Base-by-base conservation (phyloP, 2,329 filamentous ascomycete genomes). In the Paecilomyces variotii region DNA sequence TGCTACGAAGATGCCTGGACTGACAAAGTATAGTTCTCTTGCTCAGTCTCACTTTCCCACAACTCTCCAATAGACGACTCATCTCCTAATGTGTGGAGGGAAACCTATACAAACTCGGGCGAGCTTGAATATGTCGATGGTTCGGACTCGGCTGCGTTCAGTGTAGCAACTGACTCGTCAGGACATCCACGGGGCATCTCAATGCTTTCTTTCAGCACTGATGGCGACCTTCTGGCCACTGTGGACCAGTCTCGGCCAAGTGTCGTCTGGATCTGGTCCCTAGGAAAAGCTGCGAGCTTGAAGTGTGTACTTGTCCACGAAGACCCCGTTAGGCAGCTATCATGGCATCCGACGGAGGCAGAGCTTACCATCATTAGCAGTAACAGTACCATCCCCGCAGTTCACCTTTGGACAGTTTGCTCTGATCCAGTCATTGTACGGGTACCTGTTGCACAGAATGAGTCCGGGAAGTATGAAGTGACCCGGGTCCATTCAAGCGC, bases 251-350 rank as follows among this genome's bases (percentile, higher is more conserved):
- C 67, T 25, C 69, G 72, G 6, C 72, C 76, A 12, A 76, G 77
- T 57, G 74, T 78, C 19, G 69, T 76, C 24, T 79, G 77, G 76
- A 73, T 79, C 59, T 79, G 77, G 76, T 70, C 71, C 4, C 54
- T 77, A 54, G 65, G 70, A 34, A 58, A 54, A 3, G 63, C 66
- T 0, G 64, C 70, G 2, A 63, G 57, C 5, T 63, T 76, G 7
- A 56, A 66, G 5, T 74, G 75, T n/a, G 69, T 68, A 4, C 59
- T 79, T 1, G 72, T 78, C 19, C 76, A 78, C 55, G 76, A 77
- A 53, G 70, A 76, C 45, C 66, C 69, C 3, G 70, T 78, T 30
- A 71, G 71, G 56, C 71, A 77, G 30, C 57, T 76, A 14, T 61
- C 65, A 10, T 79, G 77, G 77, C 72, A 77, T 63, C 63, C 70